Conservation (phyloP, 1,139 yeast species). For the Tardiomyces depauwii region DNA sequence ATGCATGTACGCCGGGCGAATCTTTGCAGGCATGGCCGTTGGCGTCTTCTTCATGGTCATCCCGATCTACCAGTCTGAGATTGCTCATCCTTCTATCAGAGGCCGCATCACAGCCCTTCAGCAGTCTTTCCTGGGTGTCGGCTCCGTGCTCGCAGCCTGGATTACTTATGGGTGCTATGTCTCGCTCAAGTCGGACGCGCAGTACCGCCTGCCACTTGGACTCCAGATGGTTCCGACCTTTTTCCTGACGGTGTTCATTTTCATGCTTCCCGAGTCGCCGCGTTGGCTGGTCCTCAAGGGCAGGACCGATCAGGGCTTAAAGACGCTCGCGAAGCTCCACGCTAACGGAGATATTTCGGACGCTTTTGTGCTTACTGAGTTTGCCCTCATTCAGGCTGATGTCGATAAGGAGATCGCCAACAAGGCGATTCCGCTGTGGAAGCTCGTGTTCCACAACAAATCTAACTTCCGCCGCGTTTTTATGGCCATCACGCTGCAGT, state of each 20-base stretch:
- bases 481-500: conserved; percentile 41
- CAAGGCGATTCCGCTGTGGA: conserved; percentile 37
- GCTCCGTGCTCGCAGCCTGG: not conserved
- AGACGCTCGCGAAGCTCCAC: conserved; percentile 37
- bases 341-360: conserved; percentile 13
- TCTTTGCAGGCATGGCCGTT: not conserved
- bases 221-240: not conserved
- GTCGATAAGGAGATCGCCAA: conserved; percentile 26
- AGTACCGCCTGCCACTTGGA: not conserved
- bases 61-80: not conserved
- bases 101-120: not conserved
- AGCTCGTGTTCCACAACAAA: not conserved
- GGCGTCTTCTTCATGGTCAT: not conserved
- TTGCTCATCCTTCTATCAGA: not conserved
- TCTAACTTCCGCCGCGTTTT: conserved; percentile 40
- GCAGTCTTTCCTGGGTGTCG: not conserved
- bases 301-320: conserved; percentile 31
- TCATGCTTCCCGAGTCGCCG: conserved; percentile 60
- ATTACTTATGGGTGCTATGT: not conserved
- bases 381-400: conserved; percentile 34
- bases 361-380: conserved; percentile 30
- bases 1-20: not conserved
- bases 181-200: not conserved
- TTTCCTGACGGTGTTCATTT: conserved; percentile 13
- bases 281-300: conserved; percentile 51